These are phyloP conservation scores for Coniochaeta sp. DNA, from an alignment of 2,329 filamentous ascomycete species.

Conservation along the genomic window DNA sequence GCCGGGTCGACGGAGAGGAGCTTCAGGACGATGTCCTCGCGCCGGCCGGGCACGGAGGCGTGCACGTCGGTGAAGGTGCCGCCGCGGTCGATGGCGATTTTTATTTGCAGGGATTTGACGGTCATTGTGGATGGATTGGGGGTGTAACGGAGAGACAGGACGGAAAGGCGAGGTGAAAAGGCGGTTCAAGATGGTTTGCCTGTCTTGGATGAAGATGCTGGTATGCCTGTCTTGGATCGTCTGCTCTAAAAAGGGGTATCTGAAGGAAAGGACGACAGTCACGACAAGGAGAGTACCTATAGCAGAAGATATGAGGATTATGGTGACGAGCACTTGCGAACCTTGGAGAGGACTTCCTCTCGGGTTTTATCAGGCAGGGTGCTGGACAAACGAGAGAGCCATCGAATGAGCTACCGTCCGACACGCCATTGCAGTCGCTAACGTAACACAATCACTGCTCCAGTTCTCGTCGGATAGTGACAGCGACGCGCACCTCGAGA, in stretches of 20 bases:
- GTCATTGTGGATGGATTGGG: not conserved
- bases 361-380: not conserved
- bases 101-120: not conserved
- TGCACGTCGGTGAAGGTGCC: slow-evolving; percentile 61
- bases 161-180: not conserved
- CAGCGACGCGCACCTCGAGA: not conserved
- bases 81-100: slow-evolving; percentile 1
- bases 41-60: slow-evolving; percentile 57
- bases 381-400: not conserved
- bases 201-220: not conserved
- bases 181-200: not conserved
- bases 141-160: too few relatives aligned
- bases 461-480: not conserved
- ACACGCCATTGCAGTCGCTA: not conserved
- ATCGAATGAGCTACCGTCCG: not conserved
- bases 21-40: slow-evolving; percentile 64
- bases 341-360: not conserved
- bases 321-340: not conserved
- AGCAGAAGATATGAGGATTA: not conserved
- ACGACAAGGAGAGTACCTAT: not conserved
- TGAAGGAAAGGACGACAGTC: not conserved
- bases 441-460: not conserved
- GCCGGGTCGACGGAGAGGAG: slow-evolving; percentile 64
- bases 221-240: not conserved
- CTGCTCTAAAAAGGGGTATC: not conserved